These are phyloP conservation scores for Phytophthora citrophthora DNA, from an alignment of 352 stramenopile species.

Conservation along the genomic window DNA sequence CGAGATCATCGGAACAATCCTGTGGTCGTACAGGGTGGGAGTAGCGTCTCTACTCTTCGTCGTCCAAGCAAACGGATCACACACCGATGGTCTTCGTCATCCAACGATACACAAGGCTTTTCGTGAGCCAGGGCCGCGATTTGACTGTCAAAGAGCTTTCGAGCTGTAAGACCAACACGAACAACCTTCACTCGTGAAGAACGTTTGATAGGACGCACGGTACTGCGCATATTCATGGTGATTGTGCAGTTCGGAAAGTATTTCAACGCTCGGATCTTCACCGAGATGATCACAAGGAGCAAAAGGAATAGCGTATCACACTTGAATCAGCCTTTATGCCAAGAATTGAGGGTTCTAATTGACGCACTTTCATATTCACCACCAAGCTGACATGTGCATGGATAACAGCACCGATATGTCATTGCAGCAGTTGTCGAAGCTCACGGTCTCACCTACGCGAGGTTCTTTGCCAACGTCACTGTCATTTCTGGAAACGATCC, in stretches of 20 bases:
- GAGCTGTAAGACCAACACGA: background rate
- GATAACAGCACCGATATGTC: background rate
- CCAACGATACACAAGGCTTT: constrained; percentile 22
- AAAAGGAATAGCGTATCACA: background rate
- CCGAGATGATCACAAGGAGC: constrained; percentile 3
- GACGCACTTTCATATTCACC: constrained; percentile 19
- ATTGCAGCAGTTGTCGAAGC: constrained; percentile 26
- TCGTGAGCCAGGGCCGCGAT: constrained; percentile 24
- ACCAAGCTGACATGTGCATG: background rate
- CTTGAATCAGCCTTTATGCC: background rate
- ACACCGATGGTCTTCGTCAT: constrained; percentile 26
- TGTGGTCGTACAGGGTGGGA: constrained; percentile 15
- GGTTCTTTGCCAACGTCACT: constrained; percentile 19
- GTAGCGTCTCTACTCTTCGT: constrained; percentile 18
- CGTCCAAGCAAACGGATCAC: constrained; percentile 31
- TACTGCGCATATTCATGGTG: constrained; percentile 1
- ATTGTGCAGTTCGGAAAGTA: background rate
- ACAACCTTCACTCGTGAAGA: constrained; percentile 5
- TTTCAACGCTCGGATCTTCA: background rate
- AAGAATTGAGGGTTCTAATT: background rate
- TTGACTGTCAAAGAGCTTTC: background rate
- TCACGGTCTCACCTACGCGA: constrained; percentile 23
- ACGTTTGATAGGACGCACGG: constrained; percentile 19
- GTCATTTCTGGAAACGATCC: constrained; percentile 41
- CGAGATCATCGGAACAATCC: constrained; percentile 33